Conservation (phyloP, 371 early-diverging fungal species). For the Saksenaea vasiformis region DNA sequence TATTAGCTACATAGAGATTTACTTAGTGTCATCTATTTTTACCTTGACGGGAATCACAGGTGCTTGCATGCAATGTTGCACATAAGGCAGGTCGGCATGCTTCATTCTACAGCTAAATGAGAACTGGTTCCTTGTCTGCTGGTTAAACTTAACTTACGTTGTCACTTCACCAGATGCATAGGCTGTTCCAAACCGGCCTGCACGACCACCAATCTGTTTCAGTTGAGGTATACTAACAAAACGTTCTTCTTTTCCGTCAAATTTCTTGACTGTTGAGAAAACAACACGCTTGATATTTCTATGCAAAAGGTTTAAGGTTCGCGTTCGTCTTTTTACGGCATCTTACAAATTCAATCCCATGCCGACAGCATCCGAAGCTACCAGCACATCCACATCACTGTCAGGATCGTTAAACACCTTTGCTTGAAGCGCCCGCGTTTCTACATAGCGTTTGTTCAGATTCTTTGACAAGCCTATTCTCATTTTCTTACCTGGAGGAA, state of each 20-base stretch:
- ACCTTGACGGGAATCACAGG: slow-evolving; percentile 38
- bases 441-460: slow-evolving; percentile 26
- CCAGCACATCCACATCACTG: slow-evolving; percentile 81
- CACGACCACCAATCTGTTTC: slow-evolving; percentile 96
- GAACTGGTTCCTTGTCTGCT: slow-evolving; percentile 8
- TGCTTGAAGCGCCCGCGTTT: slow-evolving; percentile 90
- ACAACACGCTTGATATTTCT: slow-evolving; percentile 88
- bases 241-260: slow-evolving; percentile 61
- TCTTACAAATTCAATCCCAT: slow-evolving; percentile 94
- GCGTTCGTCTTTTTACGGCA: no score
- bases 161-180: slow-evolving; percentile 69
- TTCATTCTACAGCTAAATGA: slow-evolving; percentile 19
- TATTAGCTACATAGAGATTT: not conserved
- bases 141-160: slow-evolving; percentile 47
- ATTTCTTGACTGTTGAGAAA: slow-evolving; percentile 78
- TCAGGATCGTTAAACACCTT: slow-evolving; percentile 85
- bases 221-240: slow-evolving; percentile 73
- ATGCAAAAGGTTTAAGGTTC: not conserved
- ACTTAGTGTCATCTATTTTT: not conserved
- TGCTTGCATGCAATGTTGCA: slow-evolving; percentile 31
- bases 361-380: slow-evolving; percentile 96
- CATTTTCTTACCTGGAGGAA: slow-evolving; percentile 76
- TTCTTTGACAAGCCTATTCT: not conserved
- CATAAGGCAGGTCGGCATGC: slow-evolving; percentile 28
- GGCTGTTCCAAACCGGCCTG: slow-evolving; percentile 84